Percentiles rank a stretch among this genome's conserved stretches.
Conservation (phyloP, 2,329 filamentous ascomycete species). For the Diatrype stigma region DNA sequence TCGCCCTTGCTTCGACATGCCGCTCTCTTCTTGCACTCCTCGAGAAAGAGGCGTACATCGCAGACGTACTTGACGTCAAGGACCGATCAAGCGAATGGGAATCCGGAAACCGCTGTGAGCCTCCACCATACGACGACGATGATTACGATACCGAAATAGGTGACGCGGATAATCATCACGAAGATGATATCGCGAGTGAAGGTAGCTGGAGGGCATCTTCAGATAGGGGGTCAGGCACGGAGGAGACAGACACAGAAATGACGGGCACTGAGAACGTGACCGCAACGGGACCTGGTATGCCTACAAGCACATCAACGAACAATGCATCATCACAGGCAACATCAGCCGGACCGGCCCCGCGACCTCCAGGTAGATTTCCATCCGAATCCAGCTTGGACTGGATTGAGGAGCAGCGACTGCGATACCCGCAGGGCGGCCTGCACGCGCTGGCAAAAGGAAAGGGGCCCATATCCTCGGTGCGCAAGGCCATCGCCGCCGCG, state of each 20-base stretch:
- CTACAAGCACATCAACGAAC: not conserved
- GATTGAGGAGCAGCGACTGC: not conserved
- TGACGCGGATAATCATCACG: not conserved
- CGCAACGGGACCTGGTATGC: not conserved
- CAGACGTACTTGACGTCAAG: not conserved
- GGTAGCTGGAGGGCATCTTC: not conserved
- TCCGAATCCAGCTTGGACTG: not conserved
- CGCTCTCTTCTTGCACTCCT: not conserved
- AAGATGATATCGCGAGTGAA: not conserved
- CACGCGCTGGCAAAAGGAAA: not conserved
- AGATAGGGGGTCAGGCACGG: not conserved
- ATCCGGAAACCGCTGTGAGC: not conserved
- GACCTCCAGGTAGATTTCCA: not conserved
- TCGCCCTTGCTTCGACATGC: not conserved
- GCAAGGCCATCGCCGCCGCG: not conserved
- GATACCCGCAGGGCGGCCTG: not conserved
- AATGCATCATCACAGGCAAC: not conserved
- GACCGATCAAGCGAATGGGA: not conserved
- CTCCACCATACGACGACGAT: not conserved
- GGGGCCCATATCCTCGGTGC: not conserved
- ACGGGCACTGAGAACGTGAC: not conserved
- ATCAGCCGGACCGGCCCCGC: too few species aligned
- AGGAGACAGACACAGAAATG: not conserved
- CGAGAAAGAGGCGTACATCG: not conserved
- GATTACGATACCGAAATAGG: not conserved